Evolutionary conservation across 1,284 basidiomycete species (phyloP).

Genomic region (Heterobasidion parviporum): DNA sequence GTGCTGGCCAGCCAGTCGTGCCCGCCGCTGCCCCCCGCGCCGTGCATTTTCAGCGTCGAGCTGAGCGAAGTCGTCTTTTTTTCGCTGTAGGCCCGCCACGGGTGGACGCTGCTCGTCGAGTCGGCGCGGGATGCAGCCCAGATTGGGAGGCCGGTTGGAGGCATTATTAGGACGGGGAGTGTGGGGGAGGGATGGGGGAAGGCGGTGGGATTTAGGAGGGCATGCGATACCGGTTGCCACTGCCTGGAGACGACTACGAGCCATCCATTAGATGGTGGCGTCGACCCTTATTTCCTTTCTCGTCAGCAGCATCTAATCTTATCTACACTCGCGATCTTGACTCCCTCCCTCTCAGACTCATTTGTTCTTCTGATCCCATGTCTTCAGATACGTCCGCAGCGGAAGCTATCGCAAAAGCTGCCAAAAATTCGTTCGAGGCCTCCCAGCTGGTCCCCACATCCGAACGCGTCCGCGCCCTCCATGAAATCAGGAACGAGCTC

Average conservation of each 20-base stretch:
- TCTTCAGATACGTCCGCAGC: slow-evolving; percentile 9
- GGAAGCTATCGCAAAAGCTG: slow-evolving; percentile 58
- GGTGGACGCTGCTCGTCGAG: slow-evolving; percentile 1
- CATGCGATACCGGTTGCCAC: neutral
- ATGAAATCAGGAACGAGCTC: slow-evolving; percentile 63
- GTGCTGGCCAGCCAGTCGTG: slow-evolving; percentile 8
- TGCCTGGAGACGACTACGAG: neutral
- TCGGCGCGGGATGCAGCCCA: neutral
- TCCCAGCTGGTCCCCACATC: slow-evolving; percentile 71
- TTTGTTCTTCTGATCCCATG: neutral
- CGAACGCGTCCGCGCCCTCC: slow-evolving; percentile 67
- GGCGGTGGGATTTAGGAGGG: neutral
- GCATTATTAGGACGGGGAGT: neutral
- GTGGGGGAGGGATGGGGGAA: neutral
- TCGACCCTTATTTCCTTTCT: neutral
- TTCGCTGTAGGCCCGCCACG: slow-evolving; percentile 9
- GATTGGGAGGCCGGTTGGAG: neutral
- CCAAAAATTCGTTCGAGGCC: slow-evolving; percentile 77
- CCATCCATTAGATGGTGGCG: neutral
- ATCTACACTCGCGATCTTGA: neutral
- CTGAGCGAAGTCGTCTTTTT: slow-evolving; percentile 10
- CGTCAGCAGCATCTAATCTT: slow-evolving; percentile 2
- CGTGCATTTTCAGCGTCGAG: slow-evolving; percentile 8
- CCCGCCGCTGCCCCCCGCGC: neutral
- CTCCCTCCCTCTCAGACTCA: neutral